Evolutionary conservation across 1,139 yeast species (phyloP).

Genomic region (Geotrichum bryndzae): DNA sequence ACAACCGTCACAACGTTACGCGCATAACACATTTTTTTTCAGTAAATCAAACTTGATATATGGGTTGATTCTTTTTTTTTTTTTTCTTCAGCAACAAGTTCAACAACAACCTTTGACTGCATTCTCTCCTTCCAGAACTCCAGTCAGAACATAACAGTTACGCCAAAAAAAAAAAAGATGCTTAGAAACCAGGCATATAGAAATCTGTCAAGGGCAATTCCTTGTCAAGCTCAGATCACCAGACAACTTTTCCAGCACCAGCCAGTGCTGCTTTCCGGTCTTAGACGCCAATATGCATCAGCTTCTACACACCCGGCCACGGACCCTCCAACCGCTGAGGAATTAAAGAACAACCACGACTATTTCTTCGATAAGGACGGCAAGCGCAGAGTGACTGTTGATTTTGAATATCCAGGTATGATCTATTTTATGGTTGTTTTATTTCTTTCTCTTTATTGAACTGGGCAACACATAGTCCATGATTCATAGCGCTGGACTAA

Average conservation of each 20-base stretch:
- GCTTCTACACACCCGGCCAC: constrained; percentile 12
- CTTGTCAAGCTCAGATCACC: not conserved
- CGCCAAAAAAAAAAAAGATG: not conserved
- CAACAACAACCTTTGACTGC: not conserved
- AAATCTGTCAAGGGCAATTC: not conserved
- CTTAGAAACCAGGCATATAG: not conserved
- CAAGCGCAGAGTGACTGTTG: constrained; percentile 30
- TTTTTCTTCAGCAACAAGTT: not conserved
- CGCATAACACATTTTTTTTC: not conserved
- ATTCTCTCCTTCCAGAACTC: not conserved
- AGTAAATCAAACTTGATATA: not conserved
- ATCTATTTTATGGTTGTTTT: not conserved
- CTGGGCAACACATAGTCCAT: not conserved
- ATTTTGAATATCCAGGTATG: constrained; percentile 34
- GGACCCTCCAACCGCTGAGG: constrained; percentile 14
- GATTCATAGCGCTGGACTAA: not conserved
- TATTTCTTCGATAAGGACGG: constrained; percentile 16
- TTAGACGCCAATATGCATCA: constrained; percentile 10
- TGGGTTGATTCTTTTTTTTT: not conserved
- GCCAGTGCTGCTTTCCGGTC: not conserved
- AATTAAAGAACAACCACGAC: constrained; percentile 12
- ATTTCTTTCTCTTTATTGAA: constrained; percentile 40
- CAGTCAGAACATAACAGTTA: not conserved
- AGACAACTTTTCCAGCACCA: not conserved
- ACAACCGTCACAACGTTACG: constrained; percentile 3